Base-by-base conservation (phyloP, 1,139 yeast genomes). In the Scheffersomyces quercinus region DNA sequence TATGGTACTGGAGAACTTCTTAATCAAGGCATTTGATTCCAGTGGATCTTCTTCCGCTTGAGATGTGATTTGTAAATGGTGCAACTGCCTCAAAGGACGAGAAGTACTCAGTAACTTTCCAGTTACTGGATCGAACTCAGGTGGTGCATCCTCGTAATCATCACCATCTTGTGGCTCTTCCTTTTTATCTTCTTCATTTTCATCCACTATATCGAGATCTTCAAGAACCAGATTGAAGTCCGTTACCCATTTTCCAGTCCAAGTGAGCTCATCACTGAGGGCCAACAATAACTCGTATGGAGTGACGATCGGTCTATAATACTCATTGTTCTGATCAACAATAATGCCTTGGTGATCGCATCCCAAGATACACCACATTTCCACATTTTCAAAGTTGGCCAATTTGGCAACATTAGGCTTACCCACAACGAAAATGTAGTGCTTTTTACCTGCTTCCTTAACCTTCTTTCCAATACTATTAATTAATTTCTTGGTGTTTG, bases 401-500 rank as follows among this genome's bases (percentile, higher is more conserved):
- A 93, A 72, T 58, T 93, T 93, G 34, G 99, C 96, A 4, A 93
- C 97, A 58, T 93, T 93, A n/a, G 98, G 98, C 61, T 95, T 95
- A 12, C 99, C 99, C 6, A 93, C 98, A 5, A 91, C 98, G 68
- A 93, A 90, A 56, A 89, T 77, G 59, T 93, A 93, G 53, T 88
- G 93, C 59, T 95, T 95, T 65, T 93, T 93, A 2, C 90, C 97
- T 0, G 95, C 90, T 4, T 72, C 75, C 41, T 75, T 77, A 45
- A 93, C 81, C 64, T 84, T 79, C 24, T 68, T 59, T 20, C 80
- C 77, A 4, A 90, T 79, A 30, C 76, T 74, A 47, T 82, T 79
- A 39, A 91, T 73, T 29, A 90, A 69, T 9, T 64, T 70, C 43
- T 81, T 81, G 14, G 96, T 86, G 55, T 88, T 84, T 34, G 83